Base-by-base conservation (phyloP, 2,329 filamentous ascomycete genomes). In the Penicillium janthinellum region DNA sequence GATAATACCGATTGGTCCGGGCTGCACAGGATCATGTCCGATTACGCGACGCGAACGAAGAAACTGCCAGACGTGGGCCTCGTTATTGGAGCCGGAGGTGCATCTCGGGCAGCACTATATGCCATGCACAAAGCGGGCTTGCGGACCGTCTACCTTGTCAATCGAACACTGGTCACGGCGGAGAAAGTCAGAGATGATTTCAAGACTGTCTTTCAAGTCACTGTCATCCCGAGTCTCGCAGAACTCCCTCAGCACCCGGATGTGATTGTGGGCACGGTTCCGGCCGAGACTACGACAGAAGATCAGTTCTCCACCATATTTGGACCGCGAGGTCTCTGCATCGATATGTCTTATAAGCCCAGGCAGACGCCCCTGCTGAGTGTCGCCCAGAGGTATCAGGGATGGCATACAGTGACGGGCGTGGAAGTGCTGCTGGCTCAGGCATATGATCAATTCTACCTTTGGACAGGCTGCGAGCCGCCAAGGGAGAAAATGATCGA, bases 1-100 rank as follows among this genome's bases (percentile, higher is more conserved):
- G 76, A 75, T 6, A 81, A 81, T 59, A 81, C 78, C 1, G 78
- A 81, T 60, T 80, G 78, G 78, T 61, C 72, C 1, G 78, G 79
- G 1, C 74, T 81, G 15, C 54, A 71, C 71, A 41, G 73, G 70
- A 4, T 79, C 58, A 69, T 48, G 47, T 34, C 28, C 61, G 34
- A 62, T 62, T 49, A 58, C 63, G 34, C 56, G 47, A 41, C 62
- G 20, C 54, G 44, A 28, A 47, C 20, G n/a, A 42, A 28, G 28
- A 67, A 5, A 55, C 62, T 15, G 54, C 64, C 15, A 5, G 70
- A 62, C 6, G 60, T 70, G 3, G 75, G 72, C 1, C 54, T 81
- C 37, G 72, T 81, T 10, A 70, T 80, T 15, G 78, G 77, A 0
- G 78, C 78, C 0, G 78, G 79, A 3, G 79, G 78, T 5, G 78